Evolutionary conservation across 2,329 filamentous ascomycete genomes (phyloP), one percentile per base, ranked within the genome.

Genomic region (Xylariaceae sp.): DNA sequence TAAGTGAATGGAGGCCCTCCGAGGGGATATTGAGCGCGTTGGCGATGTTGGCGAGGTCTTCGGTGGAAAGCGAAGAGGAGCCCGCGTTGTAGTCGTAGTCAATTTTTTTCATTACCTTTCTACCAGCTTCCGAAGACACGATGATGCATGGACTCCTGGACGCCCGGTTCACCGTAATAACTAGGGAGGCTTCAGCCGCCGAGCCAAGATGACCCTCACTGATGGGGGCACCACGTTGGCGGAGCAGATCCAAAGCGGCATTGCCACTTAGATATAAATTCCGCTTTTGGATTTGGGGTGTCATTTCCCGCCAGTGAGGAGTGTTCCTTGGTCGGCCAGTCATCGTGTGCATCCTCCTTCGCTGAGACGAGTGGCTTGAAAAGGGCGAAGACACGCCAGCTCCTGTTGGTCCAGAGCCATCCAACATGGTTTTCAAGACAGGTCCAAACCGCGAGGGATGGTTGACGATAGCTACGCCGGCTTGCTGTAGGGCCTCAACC

Each of bases 401-500:
- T 8, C 42, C 43, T 2, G 42, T 32, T 15, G 45, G 28, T 24
- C 40, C 34, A 3, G 37, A 17, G 6, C 66, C 64, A 13, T 61
- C 63, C 3, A 89, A 65, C 12, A 86, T 66, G 3, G 66, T 64
- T 59, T 81, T 85, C 71, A 90, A 79, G 0, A 78, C 77, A 16
- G 73, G 67, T 0, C 87, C 87, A 47, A 91, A 85, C 47, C 85
- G 81, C 37, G 85, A 82, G 0, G 87, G 87, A 55, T 90, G 86
- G 45, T 86, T 79, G 3, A 89, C 81, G 63, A 90, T 79, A 0
- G 75, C 77, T 0, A 78, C 84, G 2, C 85, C 85, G 11, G 76
- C 85, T 41, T 73, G 67, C 57, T 81, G 67, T n/a, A 91, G 69
- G 2, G 79, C 75, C 32, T 72, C 73, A 45, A 84, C 78, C 63